These are phyloP conservation scores for Psilocybe cubensis DNA, from an alignment of 768 basidiomycete species.

Conservation along the genomic window DNA sequence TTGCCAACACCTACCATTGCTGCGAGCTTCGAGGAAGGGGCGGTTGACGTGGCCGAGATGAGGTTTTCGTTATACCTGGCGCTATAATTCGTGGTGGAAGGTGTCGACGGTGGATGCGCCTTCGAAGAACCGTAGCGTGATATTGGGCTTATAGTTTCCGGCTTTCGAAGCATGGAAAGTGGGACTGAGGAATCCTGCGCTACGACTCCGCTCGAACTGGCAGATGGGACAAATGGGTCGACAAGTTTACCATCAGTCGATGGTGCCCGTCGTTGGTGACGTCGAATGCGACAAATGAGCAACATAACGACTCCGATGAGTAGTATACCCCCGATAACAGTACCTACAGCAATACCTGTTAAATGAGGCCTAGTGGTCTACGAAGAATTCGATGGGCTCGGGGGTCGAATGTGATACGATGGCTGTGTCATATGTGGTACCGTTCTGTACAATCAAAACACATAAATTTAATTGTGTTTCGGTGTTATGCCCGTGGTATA, in stretches of 20 bases:
- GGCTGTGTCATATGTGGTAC: too few species aligned
- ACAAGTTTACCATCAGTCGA: neutral
- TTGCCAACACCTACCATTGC: too few species aligned
- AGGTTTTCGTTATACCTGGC: too few species aligned
- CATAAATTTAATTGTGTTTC: slow-evolving; percentile 8
- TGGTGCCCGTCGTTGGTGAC: neutral
- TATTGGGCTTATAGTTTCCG: neutral
- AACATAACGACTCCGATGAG: neutral
- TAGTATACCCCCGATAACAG: neutral
- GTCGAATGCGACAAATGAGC: neutral
- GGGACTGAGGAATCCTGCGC: neutral
- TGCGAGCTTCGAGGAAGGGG: too few species aligned
- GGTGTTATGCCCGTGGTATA: slow-evolving; percentile 9
- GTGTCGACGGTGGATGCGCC: too few species aligned
- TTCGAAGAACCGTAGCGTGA: too few species aligned
- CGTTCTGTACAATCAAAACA: slow-evolving; percentile 1
- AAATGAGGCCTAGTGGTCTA: too few species aligned
- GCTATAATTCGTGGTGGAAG: too few species aligned
- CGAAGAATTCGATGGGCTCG: too few species aligned
- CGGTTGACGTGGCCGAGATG: too few species aligned
- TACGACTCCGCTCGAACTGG: neutral
- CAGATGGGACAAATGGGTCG: neutral
- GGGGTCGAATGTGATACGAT: too few species aligned
- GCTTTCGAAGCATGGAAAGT: neutral
- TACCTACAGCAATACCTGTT: neutral